Evolutionary conservation across 495 filamentous ascomycete species (phyloP).

Genomic region (Endocarpon pusillum): DNA sequence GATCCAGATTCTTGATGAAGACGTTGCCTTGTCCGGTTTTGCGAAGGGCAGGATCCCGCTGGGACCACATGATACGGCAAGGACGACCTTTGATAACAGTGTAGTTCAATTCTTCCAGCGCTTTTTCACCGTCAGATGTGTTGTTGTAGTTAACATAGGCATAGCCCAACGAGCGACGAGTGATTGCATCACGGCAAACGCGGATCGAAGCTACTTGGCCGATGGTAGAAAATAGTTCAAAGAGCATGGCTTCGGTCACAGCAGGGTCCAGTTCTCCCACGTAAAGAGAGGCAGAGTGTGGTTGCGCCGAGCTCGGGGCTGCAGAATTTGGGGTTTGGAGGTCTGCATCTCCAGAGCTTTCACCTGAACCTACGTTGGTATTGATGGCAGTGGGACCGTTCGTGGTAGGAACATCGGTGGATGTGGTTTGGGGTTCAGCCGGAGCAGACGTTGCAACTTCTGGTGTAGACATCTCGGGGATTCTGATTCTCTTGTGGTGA

Average conservation of each 20-base stretch:
- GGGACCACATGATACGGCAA: constrained; percentile 99
- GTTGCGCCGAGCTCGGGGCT: constrained; percentile 54
- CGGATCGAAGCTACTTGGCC: constrained; percentile 98
- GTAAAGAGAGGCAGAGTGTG: constrained; percentile 91
- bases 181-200: constrained; percentile 98
- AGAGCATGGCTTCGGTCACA: constrained; percentile 99
- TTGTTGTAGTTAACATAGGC: constrained; percentile 99
- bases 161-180: constrained; percentile 94
- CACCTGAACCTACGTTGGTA: constrained; percentile 26
- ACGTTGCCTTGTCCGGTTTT: constrained; percentile 99
- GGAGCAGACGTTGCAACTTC: constrained; percentile 20
- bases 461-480: constrained; percentile 30
- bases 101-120: constrained; percentile 98
- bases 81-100: constrained; percentile 97
- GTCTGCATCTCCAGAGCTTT: constrained; percentile 15
- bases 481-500: neutral
- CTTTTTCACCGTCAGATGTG: constrained; percentile 87
- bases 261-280: constrained; percentile 95
- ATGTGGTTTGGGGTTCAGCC: constrained; percentile 21
- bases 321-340: constrained; percentile 52
- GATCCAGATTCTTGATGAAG: constrained; percentile 99
- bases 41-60: constrained; percentile 95
- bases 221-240: constrained; percentile 99
- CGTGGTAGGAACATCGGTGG: constrained; percentile 23
- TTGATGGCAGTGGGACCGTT: constrained; percentile 22